phyloP scores from a whole-genome alignment of 2,329 filamentous ascomycete genomes.

The Fusarium hainanense region DNA sequence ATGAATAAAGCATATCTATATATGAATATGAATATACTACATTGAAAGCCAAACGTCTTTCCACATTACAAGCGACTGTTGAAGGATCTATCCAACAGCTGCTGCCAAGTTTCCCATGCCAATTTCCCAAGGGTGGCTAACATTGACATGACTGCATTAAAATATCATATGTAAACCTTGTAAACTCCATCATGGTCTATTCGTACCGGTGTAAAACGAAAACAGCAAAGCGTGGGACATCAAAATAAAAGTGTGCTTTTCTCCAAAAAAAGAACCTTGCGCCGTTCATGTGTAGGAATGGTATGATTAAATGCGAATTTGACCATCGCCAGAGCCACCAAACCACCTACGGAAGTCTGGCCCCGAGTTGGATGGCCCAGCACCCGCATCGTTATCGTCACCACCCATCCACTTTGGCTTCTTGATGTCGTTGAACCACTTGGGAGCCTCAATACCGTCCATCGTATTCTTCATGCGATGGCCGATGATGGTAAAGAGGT shows the following conservation, averaged over 20 bases:
- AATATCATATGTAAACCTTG: conserved; percentile 5
- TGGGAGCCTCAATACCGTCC: conserved; percentile 82
- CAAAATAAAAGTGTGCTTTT: conserved; percentile 29
- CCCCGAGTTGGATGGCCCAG: conserved; percentile 41
- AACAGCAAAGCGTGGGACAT: conserved; percentile 18
- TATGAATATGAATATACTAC: conserved; percentile 9
- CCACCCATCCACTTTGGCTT: conserved; percentile 85
- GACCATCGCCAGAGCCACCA: conserved; percentile 54
- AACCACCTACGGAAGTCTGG: conserved; percentile 69
- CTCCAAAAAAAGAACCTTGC: conserved; percentile 16
- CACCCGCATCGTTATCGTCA: conserved; percentile 53
- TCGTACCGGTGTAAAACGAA: conserved; percentile 19
- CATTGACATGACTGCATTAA: conserved; percentile 14
- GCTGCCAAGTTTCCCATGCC: conserved; percentile 1
- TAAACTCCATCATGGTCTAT: conserved; percentile 37
- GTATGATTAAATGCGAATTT: conserved; percentile 44
- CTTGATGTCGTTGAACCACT: conserved; percentile 83
- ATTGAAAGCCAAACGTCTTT: conserved; percentile 16
- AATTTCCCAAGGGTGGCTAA: neutral
- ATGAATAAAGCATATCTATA: conserved; percentile 17
- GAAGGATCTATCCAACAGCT: neutral
- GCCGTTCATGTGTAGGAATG: conserved; percentile 4
- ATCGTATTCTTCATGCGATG: conserved; percentile 93
- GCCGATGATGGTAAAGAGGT: conserved; percentile 84
- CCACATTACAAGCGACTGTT: neutral